Percentiles rank a stretch among this genome's conserved stretches.
Evolutionary conservation across 2,329 filamentous ascomycete genomes (phyloP).

Genomic region (Pseudopyrenochaeta lycopersici): DNA sequence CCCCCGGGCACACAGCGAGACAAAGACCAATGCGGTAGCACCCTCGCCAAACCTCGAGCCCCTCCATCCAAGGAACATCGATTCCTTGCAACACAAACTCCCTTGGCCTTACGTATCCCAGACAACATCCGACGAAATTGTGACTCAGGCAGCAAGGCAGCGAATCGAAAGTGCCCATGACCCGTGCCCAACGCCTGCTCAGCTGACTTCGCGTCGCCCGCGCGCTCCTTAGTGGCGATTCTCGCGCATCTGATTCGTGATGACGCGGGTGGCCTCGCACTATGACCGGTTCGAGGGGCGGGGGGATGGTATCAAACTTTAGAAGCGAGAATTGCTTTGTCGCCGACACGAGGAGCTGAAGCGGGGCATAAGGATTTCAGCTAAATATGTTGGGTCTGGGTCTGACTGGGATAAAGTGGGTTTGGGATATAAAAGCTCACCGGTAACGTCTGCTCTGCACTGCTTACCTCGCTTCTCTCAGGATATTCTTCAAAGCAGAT

Average conservation of each 20-base stretch:
- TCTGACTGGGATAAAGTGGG: too few relatives aligned
- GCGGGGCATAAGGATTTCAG: too few relatives aligned
- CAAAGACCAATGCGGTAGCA: too few relatives aligned
- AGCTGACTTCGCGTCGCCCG: conserved; percentile 18
- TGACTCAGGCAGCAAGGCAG: conserved; percentile 7
- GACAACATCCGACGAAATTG: not conserved
- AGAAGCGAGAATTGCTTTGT: not conserved
- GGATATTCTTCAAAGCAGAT: too few relatives aligned
- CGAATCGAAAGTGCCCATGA: not conserved
- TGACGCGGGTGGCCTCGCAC: not conserved
- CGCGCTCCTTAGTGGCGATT: conserved; percentile 5
- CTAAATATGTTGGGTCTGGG: too few relatives aligned
- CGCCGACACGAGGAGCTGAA: not conserved
- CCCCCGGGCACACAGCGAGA: too few relatives aligned
- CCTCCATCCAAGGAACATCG: too few relatives aligned
- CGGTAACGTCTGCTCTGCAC: too few relatives aligned
- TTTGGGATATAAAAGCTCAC: too few relatives aligned
- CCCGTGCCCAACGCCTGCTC: not conserved
- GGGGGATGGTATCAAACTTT: not conserved
- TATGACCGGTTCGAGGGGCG: too few relatives aligned
- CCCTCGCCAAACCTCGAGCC: too few relatives aligned
- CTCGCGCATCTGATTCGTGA: conserved; percentile 10
- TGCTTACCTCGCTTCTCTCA: too few relatives aligned
- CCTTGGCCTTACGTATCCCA: not conserved
- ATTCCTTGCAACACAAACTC: not conserved